Base-by-base conservation (phyloP, 2,329 filamentous ascomycete genomes). In the Verticillium tricorpus region DNA sequence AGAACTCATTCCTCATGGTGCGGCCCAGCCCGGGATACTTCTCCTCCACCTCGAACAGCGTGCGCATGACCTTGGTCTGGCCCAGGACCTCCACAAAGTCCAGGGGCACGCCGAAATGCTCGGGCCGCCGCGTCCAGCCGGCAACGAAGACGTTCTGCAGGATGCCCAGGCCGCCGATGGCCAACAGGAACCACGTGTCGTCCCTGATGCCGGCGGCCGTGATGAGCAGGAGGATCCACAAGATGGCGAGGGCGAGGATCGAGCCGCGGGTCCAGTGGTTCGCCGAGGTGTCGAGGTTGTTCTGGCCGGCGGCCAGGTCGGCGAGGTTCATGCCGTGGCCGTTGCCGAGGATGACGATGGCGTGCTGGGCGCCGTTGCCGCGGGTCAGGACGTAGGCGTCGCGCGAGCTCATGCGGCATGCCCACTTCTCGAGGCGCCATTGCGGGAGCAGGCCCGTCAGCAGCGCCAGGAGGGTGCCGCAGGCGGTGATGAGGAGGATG, bases 371-470 rank as follows among this genome's bases (percentile, higher is more conserved):
- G 5, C 78, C 79, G 63, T 79, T 80, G 1, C 79, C 78, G 1
- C 68, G 62, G 0, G 77, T 79, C 11, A 81, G 61, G 2, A 73
- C 61, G n/a, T 73, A 65, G 1, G 67, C 73, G 58, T 74, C 71
- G 17, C 67, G 65, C n/a, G 67, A 64, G 6, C 68, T 62, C 2
- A 61, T 64, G 17, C 74, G 71, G 65, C 74, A 78, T 0, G 74
- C 70, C 72, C 75, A 78, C 64, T 81, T 82, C 67, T 82, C 80
- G 11, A 64, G 65, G 22, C 64, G 67, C 78, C 78, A 81, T 64
- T 81, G 78, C 5, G 71, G 69, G 5, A 82, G 66, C 2, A 69
- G 63, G 0, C 76, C 76, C 0, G 71, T 72, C 1, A 67, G 59
- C 8, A 76, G 64, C 2, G 74, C 71, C 4, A 82, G 69, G 1